A percentile compares a stretch with the other conserved stretches of the same genome.
These are phyloP conservation scores for Alternaria postmessia DNA, from an alignment of 2,329 filamentous ascomycete genomes.

Conservation along the genomic window DNA sequence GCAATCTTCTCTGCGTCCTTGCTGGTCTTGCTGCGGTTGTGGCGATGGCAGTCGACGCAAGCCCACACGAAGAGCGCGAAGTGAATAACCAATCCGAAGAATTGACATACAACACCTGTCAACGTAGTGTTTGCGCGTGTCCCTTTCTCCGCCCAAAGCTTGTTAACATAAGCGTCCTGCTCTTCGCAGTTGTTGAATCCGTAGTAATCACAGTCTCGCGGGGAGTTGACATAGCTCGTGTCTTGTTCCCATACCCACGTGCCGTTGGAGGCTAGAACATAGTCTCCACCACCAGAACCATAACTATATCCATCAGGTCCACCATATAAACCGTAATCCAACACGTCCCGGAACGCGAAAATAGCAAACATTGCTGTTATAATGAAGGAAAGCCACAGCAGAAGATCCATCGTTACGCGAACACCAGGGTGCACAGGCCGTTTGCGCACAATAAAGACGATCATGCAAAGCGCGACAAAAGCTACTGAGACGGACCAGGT, in stretches of 20 bases:
- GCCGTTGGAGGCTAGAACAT: constrained; percentile 35
- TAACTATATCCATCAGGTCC: constrained; percentile 12
- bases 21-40: constrained; percentile 32
- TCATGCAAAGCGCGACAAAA: constrained; percentile 40
- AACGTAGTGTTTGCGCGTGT: constrained; percentile 31
- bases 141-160: constrained; percentile 34
- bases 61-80: constrained; percentile 51
- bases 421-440: constrained; percentile 45
- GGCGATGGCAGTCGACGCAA: constrained; percentile 45
- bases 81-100: constrained; percentile 41
- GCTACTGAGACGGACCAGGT: constrained; percentile 42
- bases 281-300: constrained; percentile 27
- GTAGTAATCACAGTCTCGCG: constrained; percentile 27
- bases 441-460: constrained; percentile 36
- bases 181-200: constrained; percentile 38
- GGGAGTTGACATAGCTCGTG: constrained; percentile 18
- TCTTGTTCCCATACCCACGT: constrained; percentile 42
- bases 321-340: constrained; percentile 33
- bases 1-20: constrained; percentile 46
- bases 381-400: constrained; percentile 48
- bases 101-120: constrained; percentile 42
- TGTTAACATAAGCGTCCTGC: constrained; percentile 43
- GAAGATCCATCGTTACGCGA: constrained; percentile 46
- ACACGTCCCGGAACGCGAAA: constrained; percentile 19
- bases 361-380: constrained; percentile 38